Conservation (phyloP, 1,284 basidiomycete species). For the Takashimella tepidaria region DNA sequence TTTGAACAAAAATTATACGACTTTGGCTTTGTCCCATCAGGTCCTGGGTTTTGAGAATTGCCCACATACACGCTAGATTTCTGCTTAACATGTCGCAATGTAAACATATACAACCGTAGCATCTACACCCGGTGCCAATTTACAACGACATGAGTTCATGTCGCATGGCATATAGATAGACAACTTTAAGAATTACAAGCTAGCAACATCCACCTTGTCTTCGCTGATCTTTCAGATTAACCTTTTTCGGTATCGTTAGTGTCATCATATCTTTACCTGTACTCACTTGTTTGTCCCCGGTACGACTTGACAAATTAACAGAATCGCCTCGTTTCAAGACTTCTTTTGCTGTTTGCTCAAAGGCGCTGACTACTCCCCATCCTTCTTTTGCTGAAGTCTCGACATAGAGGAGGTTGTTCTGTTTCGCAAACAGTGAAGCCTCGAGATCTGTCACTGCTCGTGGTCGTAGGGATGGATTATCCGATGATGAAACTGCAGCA, state of each 20-base stretch:
- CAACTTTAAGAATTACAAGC: no score
- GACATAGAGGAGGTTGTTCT: slow-evolving; percentile 40
- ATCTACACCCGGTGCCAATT: no score
- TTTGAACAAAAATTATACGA: slow-evolving; percentile 45
- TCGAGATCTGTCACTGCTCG: slow-evolving; percentile 31
- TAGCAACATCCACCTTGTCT: slow-evolving; percentile 12
- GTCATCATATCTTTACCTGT: not conserved
- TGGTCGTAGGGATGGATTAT: slow-evolving; percentile 14
- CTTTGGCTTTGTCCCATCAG: slow-evolving; percentile 41
- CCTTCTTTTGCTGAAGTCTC: slow-evolving; percentile 45
- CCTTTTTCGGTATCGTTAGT: slow-evolving; percentile 5
- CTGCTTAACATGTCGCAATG: no score
- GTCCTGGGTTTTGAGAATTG: slow-evolving; percentile 31
- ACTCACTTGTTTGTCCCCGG: slow-evolving; percentile 7
- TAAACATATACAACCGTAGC: no score
- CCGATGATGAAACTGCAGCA: slow-evolving; percentile 1
- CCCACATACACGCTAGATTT: not conserved
- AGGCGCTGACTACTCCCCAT: slow-evolving; percentile 42
- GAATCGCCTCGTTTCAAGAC: slow-evolving; percentile 28
- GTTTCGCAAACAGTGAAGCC: slow-evolving; percentile 36
- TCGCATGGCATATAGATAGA: no score
- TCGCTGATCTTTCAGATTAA: slow-evolving; percentile 2
- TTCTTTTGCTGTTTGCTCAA: slow-evolving; percentile 43
- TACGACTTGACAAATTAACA: slow-evolving; percentile 22
- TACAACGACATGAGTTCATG: no score